Percentiles rank a stretch among this genome's conserved stretches.
phyloP scores from a whole-genome alignment of 345 rosid species.

The Carallia brachiata region DNA sequence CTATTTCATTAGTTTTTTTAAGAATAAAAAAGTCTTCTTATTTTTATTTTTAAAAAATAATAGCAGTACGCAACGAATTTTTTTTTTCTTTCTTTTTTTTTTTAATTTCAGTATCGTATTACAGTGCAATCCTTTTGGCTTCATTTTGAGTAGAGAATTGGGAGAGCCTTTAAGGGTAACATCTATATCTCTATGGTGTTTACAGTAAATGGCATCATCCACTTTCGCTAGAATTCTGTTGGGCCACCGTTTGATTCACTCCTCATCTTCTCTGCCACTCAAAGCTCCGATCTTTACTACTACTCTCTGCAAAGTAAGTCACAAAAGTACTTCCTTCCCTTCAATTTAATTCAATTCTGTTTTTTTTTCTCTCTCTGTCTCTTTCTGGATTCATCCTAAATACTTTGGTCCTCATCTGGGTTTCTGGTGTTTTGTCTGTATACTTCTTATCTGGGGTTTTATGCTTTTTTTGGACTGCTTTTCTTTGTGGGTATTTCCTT shows the following conservation, averaged over 20 bases:
- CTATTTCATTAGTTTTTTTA: too few relatives aligned
- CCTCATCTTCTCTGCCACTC: conserved; percentile 29
- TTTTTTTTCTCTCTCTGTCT: not conserved
- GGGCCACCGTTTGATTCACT: conserved; percentile 45
- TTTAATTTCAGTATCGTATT: too few relatives aligned
- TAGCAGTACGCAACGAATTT: too few relatives aligned
- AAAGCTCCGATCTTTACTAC: conserved; percentile 30
- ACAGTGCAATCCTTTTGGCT: not conserved
- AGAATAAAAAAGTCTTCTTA: too few relatives aligned
- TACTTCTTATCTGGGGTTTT: not conserved
- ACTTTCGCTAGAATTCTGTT: conserved; percentile 41
- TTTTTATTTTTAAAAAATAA: too few relatives aligned
- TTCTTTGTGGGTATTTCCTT: conserved; percentile 13
- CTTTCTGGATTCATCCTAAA: conserved; percentile 8
- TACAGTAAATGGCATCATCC: conserved; percentile 52
- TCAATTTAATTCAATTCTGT: not conserved
- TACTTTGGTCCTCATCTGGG: conserved; percentile 10
- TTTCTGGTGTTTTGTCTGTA: not conserved
- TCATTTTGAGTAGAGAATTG: not conserved
- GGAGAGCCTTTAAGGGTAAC: not conserved
- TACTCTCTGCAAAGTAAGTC: conserved; percentile 49
- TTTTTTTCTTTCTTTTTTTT: too few relatives aligned
- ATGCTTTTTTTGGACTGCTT: conserved; percentile 7
- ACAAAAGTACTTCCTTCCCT: not conserved
- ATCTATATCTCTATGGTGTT: conserved; percentile 19